Evolutionary conservation across 768 basidiomycete genomes (phyloP).

Genomic region (Pulveroboletus sp.): DNA sequence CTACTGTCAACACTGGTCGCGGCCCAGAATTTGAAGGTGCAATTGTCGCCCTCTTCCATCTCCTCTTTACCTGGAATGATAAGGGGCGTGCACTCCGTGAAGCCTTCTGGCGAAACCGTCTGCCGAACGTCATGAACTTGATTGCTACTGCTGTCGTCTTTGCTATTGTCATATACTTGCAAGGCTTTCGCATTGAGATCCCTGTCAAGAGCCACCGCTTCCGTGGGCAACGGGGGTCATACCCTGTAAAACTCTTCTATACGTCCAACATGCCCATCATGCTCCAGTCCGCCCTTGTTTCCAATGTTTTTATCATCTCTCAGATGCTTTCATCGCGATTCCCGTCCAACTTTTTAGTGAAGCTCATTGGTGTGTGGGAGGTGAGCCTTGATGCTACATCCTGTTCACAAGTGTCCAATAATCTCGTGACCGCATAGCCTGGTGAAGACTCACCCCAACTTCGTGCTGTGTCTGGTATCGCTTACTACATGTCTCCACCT

Average conservation of each 20-base stretch:
- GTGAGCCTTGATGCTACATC: constrained; percentile 38
- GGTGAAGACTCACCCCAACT: constrained; percentile 93
- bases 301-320: constrained; percentile 91
- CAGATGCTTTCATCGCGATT: constrained; percentile 94
- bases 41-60: constrained; percentile 92
- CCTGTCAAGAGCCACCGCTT: constrained; percentile 96
- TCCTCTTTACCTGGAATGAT: constrained; percentile 97
- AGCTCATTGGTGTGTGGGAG: constrained; percentile 97
- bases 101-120: constrained; percentile 95
- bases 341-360: constrained; percentile 87
- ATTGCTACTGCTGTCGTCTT: constrained; percentile 90
- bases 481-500: constrained; percentile 98
- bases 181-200: constrained; percentile 98
- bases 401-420: neutral
- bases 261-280: constrained; percentile 99
- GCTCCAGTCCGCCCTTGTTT: constrained; percentile 90
- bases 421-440: constrained; percentile 50
- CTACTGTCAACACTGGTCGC: constrained; percentile 95
- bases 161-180: constrained; percentile 94
- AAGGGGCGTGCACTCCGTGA: constrained; percentile 95
- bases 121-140: constrained; percentile 98
- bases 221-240: constrained; percentile 92
- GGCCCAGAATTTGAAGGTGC: constrained; percentile 99
- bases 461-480: constrained; percentile 82
- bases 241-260: constrained; percentile 98